Evolutionary conservation across 1,284 basidiomycete genomes (phyloP).

Genomic region (Cystobasidium sp.): DNA sequence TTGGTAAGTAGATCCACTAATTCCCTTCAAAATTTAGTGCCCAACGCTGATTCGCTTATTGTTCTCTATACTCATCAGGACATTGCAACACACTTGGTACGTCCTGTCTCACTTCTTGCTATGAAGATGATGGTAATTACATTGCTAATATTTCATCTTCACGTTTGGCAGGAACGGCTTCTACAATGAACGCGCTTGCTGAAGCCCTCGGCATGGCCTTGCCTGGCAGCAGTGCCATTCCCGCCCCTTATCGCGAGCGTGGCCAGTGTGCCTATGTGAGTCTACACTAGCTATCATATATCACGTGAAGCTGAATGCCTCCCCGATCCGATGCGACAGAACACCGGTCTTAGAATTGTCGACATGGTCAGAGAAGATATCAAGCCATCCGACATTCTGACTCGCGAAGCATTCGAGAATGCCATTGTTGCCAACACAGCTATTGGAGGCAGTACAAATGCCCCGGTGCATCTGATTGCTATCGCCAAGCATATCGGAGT

Average conservation of each 20-base stretch:
- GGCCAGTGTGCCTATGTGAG: conserved; percentile 38
- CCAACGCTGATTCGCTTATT: not conserved
- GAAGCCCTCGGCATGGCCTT: conserved; percentile 95
- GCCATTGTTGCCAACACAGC: conserved; percentile 59
- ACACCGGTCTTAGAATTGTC: conserved; percentile 40
- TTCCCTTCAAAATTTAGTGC: conserved; percentile 4
- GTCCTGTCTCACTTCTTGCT: too few relatives aligned
- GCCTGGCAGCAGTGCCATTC: conserved; percentile 63
- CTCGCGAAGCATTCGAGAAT: conserved; percentile 59
- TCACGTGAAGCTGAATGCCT: not conserved
- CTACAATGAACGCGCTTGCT: conserved; percentile 91
- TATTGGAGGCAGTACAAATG: conserved; percentile 60
- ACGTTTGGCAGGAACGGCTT: conserved; percentile 75
- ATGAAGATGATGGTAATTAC: too few relatives aligned
- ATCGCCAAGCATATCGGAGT: conserved; percentile 59
- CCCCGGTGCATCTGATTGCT: conserved; percentile 56
- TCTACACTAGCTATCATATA: not conserved
- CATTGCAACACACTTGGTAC: conserved; percentile 59
- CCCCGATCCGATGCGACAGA: not conserved
- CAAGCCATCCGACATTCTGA: conserved; percentile 58
- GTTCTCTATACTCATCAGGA: conserved; percentile 47
- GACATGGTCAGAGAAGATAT: conserved; percentile 65
- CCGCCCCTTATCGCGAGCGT: conserved; percentile 38
- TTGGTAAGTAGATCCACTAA: conserved; percentile 26
- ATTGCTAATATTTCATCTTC: conserved; percentile 6